Conservation (phyloP, 83 land plant species). For the Larix sibirica region DNA sequence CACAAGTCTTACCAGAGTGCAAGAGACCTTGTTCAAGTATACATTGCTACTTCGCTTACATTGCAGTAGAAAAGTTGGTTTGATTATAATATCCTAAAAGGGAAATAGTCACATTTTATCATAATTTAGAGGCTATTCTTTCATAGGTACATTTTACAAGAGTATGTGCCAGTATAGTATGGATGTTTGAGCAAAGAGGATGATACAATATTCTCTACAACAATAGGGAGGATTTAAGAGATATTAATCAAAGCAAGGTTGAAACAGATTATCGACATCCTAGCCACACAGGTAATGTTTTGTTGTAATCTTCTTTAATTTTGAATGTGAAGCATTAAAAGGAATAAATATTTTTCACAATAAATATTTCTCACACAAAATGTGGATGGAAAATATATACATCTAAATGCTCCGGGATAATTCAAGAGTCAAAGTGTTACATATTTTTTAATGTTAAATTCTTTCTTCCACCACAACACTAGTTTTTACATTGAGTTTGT, state of each 20-base stretch:
- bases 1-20: slow-evolving; percentile 55
- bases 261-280: slow-evolving; percentile 53
- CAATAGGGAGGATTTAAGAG: slow-evolving; percentile 36
- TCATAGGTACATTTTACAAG: slow-evolving; percentile 49
- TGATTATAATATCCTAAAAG: not conserved
- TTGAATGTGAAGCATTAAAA: not conserved
- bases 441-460: not conserved
- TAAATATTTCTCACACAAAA: not conserved
- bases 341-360: not conserved
- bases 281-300: slow-evolving; percentile 35
- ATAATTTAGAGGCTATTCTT: not conserved
- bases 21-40: slow-evolving; percentile 73
- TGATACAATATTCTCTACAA: slow-evolving; percentile 46
- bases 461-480: no score
- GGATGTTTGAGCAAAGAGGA: slow-evolving; percentile 59
- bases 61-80: not conserved
- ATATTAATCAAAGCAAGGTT: slow-evolving; percentile 47
- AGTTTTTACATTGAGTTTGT: no score
- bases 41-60: not conserved
- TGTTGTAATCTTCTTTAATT: not conserved
- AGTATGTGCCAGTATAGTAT: slow-evolving; percentile 67
- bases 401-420: not conserved
- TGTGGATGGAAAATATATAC: not conserved
- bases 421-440: not conserved
- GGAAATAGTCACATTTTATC: not conserved